A percentile compares a stretch with the other conserved stretches of the same genome.
phyloP scores from a whole-genome alignment of 2,329 filamentous ascomycete species.

The Colletotrichum sp. region DNA sequence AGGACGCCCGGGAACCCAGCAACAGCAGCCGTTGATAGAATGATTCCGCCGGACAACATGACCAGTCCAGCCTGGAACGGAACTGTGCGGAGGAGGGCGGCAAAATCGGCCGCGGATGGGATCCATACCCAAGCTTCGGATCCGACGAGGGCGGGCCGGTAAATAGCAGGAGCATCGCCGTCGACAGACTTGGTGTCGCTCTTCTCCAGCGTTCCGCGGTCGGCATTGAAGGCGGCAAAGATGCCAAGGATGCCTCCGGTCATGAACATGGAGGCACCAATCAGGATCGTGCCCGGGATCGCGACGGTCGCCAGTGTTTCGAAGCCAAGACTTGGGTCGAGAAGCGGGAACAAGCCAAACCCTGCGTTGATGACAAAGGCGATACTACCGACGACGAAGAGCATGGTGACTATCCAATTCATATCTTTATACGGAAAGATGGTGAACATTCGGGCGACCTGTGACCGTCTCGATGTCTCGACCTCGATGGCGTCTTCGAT shows the following conservation, averaged over 20 bases:
- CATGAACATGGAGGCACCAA: neutral
- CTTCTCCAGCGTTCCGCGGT: neutral
- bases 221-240: neutral
- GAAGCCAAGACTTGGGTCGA: neutral
- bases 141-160: neutral
- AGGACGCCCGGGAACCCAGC: neutral
- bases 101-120: neutral
- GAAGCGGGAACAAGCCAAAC: neutral
- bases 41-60: neutral
- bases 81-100: neutral
- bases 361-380: neutral
- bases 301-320: neutral
- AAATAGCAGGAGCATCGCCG: neutral
- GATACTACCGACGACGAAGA: neutral
- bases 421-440: neutral
- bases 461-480: neutral
- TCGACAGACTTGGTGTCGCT: neutral
- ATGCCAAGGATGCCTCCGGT: neutral
- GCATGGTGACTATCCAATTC: neutral
- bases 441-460: neutral
- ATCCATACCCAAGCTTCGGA: neutral
- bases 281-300: neutral
- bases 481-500: neutral
- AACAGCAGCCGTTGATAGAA: neutral
- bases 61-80: neutral